Base-by-base conservation (phyloP, 495 filamentous ascomycete genomes). In the Penicillium waksmanii region DNA sequence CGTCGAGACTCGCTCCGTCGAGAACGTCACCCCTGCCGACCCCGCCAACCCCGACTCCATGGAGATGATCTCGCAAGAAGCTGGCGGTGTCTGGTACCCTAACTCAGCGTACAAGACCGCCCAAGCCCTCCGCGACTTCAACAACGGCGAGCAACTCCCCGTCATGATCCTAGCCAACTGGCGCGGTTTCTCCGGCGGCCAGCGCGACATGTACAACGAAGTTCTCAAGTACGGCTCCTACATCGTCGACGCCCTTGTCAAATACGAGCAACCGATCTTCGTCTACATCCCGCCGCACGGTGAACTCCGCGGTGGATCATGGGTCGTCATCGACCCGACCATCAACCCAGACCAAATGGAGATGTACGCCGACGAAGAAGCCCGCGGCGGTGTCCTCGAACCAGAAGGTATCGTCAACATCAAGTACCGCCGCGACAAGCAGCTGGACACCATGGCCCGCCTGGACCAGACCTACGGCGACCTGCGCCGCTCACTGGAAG, bases 151-250 rank as follows among this genome's bases (percentile, higher is more conserved):
- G 77, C 95, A 98, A 82, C 85, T 98, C 60, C 95, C 95, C 46
- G 82, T 98, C 58, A 97, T 98, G 92, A 98, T 98, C 76, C 84
- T 98, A 49, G 95, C 95, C 74, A 98, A 98, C 84, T 98, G 95
- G 95, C 85, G 95, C 84, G 95, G 95, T 78, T 98, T 98, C 90
- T 97, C 95, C 56, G 95, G 95, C 81, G 95, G 95, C 52, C 95
- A 98, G 78, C 91, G 93, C 66, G 95, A 98, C 75, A 98, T 98
- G 95, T 98, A 96, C 86, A 96, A 97, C 78, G 95, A 98, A 77
- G 96, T 98, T 9, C 87, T 98, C 73, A 98, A 98, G 82, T 98
- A 98, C 71, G 95, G 95, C 65, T 96, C 92, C 13, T 97, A 93
- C 84, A 98, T 98, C 66, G 95, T 98, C 60, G 95, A 98, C 73